These are phyloP conservation scores for Friedmanniomyces endolithicus DNA, from an alignment of 495 filamentous ascomycete species.

Conservation along the genomic window DNA sequence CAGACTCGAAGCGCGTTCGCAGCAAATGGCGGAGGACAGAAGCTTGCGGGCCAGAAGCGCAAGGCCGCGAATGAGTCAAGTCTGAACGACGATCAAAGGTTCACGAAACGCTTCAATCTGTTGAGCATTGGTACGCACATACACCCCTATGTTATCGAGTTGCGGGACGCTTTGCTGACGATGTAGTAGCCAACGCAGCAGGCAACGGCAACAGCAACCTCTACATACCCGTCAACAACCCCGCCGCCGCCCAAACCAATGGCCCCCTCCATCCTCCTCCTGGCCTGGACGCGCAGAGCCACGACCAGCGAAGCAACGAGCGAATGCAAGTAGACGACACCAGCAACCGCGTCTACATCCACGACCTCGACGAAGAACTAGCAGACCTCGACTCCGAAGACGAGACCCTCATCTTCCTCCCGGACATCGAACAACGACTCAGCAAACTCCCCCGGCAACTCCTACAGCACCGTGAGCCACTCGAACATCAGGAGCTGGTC, in stretches of 20 bases:
- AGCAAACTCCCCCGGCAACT: constrained; percentile 57
- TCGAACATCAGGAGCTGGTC: constrained; percentile 55
- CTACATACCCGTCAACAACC: constrained; percentile 38
- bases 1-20: not conserved
- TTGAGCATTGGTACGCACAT: constrained; percentile 61
- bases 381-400: constrained; percentile 39
- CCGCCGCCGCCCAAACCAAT: not conserved
- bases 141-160: not conserved
- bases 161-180: not conserved
- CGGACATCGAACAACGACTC: constrained; percentile 72
- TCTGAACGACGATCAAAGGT: constrained; percentile 35
- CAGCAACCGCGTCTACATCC: constrained; percentile 74
- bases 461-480: constrained; percentile 32
- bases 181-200: not conserved
- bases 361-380: constrained; percentile 79
- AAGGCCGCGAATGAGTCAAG: constrained; percentile 16
- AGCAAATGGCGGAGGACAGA: constrained; percentile 1
- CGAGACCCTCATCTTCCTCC: constrained; percentile 56
- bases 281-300: too few relatives aligned
- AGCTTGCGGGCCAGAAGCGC: constrained; percentile 8
- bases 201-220: constrained; percentile 45
- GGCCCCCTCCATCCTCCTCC: not conserved
- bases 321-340: constrained; percentile 82
- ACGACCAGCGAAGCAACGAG: constrained; percentile 35
- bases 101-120: constrained; percentile 67